phyloP scores from a whole-genome alignment of 2,329 filamentous ascomycete species.

The Chaetomiaceae sp. region DNA sequence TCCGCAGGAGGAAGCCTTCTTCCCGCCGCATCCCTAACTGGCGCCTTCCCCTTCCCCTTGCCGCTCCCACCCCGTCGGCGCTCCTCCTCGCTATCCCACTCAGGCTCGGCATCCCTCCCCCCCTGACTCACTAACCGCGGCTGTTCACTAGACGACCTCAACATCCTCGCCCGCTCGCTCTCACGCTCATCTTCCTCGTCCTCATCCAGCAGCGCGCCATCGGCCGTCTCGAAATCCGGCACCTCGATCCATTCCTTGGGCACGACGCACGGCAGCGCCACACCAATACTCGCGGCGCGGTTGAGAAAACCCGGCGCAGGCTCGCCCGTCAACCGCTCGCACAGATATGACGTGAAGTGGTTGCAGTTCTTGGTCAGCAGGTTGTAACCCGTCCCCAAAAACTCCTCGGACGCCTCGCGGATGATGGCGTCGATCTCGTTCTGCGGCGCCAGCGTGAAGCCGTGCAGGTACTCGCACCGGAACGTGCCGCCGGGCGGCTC shows the following conservation, averaged over 20 bases:
- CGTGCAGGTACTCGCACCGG: conserved; percentile 69
- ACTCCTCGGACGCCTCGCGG: conserved; percentile 63
- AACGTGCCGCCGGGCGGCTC: conserved; percentile 76
- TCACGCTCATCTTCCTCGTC: conserved; percentile 17
- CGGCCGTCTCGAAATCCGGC: conserved; percentile 63
- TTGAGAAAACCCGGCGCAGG: conserved; percentile 74
- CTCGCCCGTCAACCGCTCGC: conserved; percentile 65
- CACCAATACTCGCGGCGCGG: conserved; percentile 75
- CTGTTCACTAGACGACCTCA: conserved; percentile 26
- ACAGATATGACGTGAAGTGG: conserved; percentile 77
- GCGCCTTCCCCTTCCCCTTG: conserved; percentile 42
- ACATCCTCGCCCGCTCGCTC: conserved; percentile 28
- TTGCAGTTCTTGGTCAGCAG: conserved; percentile 83
- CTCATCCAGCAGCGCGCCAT: conserved; percentile 25
- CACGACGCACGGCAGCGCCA: conserved; percentile 76
- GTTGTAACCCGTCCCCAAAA: conserved; percentile 73
- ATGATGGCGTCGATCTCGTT: conserved; percentile 69
- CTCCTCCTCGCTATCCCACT: conserved; percentile 46
- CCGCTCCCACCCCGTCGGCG: conserved; percentile 37
- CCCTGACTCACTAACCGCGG: conserved; percentile 22
- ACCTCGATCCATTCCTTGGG: conserved; percentile 77
- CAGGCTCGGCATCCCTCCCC: conserved; percentile 24
- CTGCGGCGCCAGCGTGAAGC: conserved; percentile 66
- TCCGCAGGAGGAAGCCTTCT: conserved; percentile 50
- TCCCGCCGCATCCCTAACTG: conserved; percentile 47